Evolutionary conservation across 805 yeast species (phyloP).

Genomic region (Candida morakotiae): DNA sequence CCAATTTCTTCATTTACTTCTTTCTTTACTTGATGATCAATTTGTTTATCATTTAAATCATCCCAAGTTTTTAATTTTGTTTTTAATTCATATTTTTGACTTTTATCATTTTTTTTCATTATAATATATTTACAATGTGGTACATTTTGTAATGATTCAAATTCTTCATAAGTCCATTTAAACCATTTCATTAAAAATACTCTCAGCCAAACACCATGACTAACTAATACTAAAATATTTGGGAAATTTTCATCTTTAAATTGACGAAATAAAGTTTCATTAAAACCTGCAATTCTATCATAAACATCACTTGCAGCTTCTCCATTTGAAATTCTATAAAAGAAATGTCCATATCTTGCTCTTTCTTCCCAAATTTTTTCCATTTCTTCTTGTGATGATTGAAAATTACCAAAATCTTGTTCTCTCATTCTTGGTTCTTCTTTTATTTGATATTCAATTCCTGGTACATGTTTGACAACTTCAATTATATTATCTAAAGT

Average conservation of each 20-base stretch:
- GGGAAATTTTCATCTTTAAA: conserved; percentile 70
- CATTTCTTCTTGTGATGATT: conserved; percentile 72
- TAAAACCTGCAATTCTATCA: conserved; percentile 86
- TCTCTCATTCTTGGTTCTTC: conserved; percentile 93
- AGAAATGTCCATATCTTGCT: conserved; percentile 75
- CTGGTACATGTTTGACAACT: conserved; percentile 47
- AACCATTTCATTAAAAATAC: conserved; percentile 94
- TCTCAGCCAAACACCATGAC: conserved; percentile 93
- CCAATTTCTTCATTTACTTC: conserved; percentile 36
- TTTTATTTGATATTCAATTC: conserved; percentile 47
- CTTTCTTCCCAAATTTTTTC: conserved; percentile 78
- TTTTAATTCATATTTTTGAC: conserved; percentile 51
- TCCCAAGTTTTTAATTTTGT: conserved; percentile 74
- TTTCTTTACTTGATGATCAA: conserved; percentile 31
- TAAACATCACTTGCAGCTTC: conserved; percentile 96
- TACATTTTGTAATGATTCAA: conserved; percentile 77
- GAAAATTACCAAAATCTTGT: conserved; percentile 94
- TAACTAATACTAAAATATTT: conserved; percentile 76
- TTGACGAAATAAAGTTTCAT: conserved; percentile 80
- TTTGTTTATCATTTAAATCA: conserved; percentile 44
- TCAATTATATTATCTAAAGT: conserved; percentile 69
- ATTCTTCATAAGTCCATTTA: conserved; percentile 86
- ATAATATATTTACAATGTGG: conserved; percentile 81
- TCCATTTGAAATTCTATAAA: conserved; percentile 87
- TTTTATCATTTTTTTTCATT: conserved; percentile 58